These are phyloP conservation scores for Orbilia ellipsospora DNA, from an alignment of 2,329 filamentous ascomycete species.

Conservation along the genomic window DNA sequence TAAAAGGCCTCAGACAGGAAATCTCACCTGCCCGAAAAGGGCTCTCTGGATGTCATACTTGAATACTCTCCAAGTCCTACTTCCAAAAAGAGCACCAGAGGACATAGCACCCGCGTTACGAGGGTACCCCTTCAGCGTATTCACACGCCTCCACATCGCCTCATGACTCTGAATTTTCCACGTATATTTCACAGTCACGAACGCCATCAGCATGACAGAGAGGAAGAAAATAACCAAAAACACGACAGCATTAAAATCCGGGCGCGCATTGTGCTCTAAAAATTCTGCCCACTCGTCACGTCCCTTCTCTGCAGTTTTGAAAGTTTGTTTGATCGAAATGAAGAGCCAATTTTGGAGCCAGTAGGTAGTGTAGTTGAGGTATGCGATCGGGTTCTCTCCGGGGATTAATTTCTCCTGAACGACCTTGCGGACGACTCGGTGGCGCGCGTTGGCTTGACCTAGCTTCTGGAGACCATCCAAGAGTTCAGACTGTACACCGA, in stretches of 20 bases:
- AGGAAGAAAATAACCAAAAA: constrained; percentile 32
- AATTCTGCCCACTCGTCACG: constrained; percentile 48
- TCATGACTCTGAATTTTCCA: constrained; percentile 40
- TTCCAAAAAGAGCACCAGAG: constrained; percentile 32
- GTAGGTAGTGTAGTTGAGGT: constrained; percentile 51
- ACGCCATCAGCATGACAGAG: constrained; percentile 11
- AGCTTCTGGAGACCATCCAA: constrained; percentile 46
- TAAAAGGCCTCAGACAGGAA: constrained; percentile 24
- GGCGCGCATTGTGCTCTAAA: constrained; percentile 22
- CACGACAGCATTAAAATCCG: constrained; percentile 31
- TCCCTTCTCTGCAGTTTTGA: constrained; percentile 31
- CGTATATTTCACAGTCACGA: constrained; percentile 2
- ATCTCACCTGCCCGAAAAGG: constrained; percentile 47
- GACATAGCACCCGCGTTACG: constrained; percentile 19
- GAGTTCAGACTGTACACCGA: constrained; percentile 44
- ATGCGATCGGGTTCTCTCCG: constrained; percentile 45
- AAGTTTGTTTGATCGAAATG: constrained; percentile 29
- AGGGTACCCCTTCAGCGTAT: constrained; percentile 44
- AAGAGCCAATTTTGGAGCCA: constrained; percentile 50
- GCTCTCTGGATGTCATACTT: constrained; percentile 44
- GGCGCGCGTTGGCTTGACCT: constrained; percentile 42
- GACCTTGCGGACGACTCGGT: constrained; percentile 33
- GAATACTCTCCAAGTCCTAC: constrained; percentile 54
- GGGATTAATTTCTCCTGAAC: constrained; percentile 45
- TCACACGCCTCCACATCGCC: constrained; percentile 47